Base-by-base conservation (phyloP, 2,329 filamentous ascomycete species). In the Alternaria dauci region DNA sequence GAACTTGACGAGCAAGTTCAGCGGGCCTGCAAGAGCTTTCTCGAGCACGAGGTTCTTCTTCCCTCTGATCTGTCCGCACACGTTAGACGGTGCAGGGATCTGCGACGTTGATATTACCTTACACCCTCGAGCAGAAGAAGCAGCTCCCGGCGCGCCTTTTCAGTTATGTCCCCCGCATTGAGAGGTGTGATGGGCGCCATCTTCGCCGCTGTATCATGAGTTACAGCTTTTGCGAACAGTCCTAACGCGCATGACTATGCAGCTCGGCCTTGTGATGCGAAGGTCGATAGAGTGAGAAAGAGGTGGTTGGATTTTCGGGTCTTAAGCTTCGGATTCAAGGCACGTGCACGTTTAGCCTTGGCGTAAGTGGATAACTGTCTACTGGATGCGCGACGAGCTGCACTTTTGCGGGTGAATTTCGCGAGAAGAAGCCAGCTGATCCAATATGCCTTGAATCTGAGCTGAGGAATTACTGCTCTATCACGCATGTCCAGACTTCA, bases 1-100 rank as follows among this genome's bases (percentile, higher is more conserved):
- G 75, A 97, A 96, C 79, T 97, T 97, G 81, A 96, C 93, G 69
- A 99, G 90, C 61, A 94, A 86, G 61, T 94, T 93, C 69, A 99
- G 87, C 30, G 94, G 92, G 25, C 94, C 95, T 69, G 94, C 93
- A 71, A 99, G 86, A 71, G 89, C 90, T 79, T 91, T 92, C 78
- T 98, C 94, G 75, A 99, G 90, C 53, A 99, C 91, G 63, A 99
- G 85, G 75, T 97, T 98, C 86, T 99, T 99, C 87, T 98, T 99
- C 71, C 96, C 96, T 77, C 94, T 92, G 68, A 98, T 93, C 95
- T 99, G 75, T 64, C 28, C 23, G 44, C 54, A 62, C 12, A 18
- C 58, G 60, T 81, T 61, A 81, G 79, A 61, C 63, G 67, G 58
- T 71, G 72, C 67, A 55, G 63, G 60, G 46, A 48, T 59, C 59